A percentile compares a stretch with the other conserved stretches of the same genome.
These are phyloP conservation scores for Solanum okadae DNA, from an alignment of 257 asterid species.

Conservation along the genomic window DNA sequence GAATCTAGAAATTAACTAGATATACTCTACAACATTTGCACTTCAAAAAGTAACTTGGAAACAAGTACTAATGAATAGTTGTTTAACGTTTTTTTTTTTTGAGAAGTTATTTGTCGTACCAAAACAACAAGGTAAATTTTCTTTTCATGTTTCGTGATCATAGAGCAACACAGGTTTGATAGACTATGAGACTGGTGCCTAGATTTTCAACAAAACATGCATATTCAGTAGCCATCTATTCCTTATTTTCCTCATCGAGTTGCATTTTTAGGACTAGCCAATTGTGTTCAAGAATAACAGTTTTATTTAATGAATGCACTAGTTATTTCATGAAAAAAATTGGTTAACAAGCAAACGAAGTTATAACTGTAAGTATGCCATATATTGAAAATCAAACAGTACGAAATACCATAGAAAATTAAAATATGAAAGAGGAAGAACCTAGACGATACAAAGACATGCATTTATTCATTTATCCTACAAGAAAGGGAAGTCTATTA, in stretches of 20 bases:
- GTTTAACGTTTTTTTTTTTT: not conserved
- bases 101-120: not conserved
- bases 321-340: not conserved
- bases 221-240: not conserved
- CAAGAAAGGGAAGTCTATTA: not conserved
- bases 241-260: not conserved
- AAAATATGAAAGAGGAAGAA: not conserved
- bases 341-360: not conserved
- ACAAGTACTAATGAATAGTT: not conserved
- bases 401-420: not conserved
- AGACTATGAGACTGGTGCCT: not conserved
- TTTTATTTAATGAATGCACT: not conserved
- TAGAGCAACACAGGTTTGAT: not conserved
- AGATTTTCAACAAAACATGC: not conserved
- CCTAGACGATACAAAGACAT: not conserved
- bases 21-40: not conserved
- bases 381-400: not conserved
- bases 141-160: not conserved
- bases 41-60: not conserved
- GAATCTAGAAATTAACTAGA: not conserved
- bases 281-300: not conserved
- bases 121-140: not conserved
- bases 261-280: not conserved
- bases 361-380: not conserved
- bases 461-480: not conserved